Percentiles rank a stretch among this genome's conserved stretches.
Evolutionary conservation across 2,329 filamentous ascomycete genomes (phyloP).

Genomic region (Amylocarpus encephaloides): DNA sequence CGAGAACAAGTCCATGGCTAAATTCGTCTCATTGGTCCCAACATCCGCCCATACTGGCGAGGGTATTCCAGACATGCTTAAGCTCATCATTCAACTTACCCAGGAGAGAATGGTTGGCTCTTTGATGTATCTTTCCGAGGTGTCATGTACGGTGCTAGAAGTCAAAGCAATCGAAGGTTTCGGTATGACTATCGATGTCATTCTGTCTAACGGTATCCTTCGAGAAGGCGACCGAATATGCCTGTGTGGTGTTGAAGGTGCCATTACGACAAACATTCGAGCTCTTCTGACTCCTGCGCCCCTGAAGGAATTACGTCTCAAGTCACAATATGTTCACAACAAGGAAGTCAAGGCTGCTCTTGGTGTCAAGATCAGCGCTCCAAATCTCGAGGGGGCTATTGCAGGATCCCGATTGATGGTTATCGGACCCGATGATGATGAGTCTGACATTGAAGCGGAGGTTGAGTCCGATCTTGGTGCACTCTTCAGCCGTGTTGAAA

Average conservation of each 20-base stretch:
- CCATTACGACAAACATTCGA: conserved; percentile 91
- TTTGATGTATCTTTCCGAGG: conserved; percentile 97
- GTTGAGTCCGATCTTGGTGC: conserved; percentile 92
- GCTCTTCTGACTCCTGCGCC: conserved; percentile 89
- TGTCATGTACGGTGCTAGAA: conserved; percentile 95
- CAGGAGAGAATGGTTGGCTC: conserved; percentile 97
- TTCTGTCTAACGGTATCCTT: conserved; percentile 91
- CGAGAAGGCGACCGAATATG: conserved; percentile 92
- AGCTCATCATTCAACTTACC: conserved; percentile 83
- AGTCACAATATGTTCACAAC: conserved; percentile 96
- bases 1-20: conserved; percentile 96
- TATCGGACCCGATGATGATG: conserved; percentile 89
- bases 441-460: conserved; percentile 93
- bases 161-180: conserved; percentile 99
- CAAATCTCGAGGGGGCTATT: conserved; percentile 91
- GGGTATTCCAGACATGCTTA: conserved; percentile 97
- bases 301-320: conserved; percentile 88
- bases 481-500: conserved; percentile 85
- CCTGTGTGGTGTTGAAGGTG: conserved; percentile 91
- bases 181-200: conserved; percentile 96
- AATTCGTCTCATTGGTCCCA: conserved; percentile 89
- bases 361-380: conserved; percentile 97
- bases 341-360: conserved; percentile 98
- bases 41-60: conserved; percentile 98
- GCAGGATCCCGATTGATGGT: conserved; percentile 92